Percentiles rank a stretch among this genome's conserved stretches.
These are phyloP conservation scores for Anisodus acutangulus DNA, from an alignment of 257 asterid species.

Conservation along the genomic window DNA sequence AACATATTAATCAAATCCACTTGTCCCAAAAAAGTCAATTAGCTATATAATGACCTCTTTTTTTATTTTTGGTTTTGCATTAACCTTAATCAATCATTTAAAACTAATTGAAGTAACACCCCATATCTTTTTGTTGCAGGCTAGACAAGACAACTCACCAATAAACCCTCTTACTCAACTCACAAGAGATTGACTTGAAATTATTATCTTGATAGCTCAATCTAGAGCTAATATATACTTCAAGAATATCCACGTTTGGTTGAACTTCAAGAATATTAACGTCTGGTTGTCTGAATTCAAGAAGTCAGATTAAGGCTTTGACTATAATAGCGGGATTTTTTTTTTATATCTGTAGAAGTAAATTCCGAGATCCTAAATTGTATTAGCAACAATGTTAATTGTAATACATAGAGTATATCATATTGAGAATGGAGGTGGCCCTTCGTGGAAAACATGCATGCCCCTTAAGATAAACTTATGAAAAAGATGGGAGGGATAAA, in stretches of 20 bases:
- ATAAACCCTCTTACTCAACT: not conserved
- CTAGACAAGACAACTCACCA: not conserved
- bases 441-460: constrained; percentile 23
- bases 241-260: too few relatives aligned
- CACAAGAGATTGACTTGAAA: not conserved
- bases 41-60: too few relatives aligned
- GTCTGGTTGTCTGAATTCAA: too few relatives aligned
- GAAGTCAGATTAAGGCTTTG: too few relatives aligned
- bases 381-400: not conserved
- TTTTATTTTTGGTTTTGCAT: not conserved
- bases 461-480: constrained; percentile 15
- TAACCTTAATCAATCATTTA: constrained; percentile 11
- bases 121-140: not conserved
- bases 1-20: not conserved
- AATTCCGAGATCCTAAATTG: not conserved
- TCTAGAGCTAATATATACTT: too few relatives aligned
- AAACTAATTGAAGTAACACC: constrained; percentile 1
- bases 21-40: not conserved
- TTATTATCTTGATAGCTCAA: too few relatives aligned
- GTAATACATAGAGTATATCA: not conserved
- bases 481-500: not conserved
- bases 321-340: not conserved
- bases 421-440: constrained; percentile 7
- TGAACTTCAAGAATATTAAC: too few relatives aligned
- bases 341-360: too few relatives aligned